Evolutionary conservation across 805 yeast genomes (phyloP).

Genomic region (Starmera quercuum): DNA sequence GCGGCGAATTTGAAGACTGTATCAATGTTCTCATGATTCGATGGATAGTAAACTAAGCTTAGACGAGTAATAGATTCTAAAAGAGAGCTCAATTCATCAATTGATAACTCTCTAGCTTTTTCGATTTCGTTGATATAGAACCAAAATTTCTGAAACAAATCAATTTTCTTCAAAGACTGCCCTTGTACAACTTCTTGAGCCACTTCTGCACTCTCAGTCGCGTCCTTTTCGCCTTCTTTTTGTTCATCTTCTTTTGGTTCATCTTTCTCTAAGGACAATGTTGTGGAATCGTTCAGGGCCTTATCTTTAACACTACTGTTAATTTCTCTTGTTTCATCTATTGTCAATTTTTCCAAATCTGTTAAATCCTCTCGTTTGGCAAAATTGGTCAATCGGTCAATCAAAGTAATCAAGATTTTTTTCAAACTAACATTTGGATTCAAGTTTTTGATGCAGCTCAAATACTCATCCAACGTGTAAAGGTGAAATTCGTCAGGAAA

Average conservation of each 20-base stretch:
- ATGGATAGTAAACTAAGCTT: slow-evolving; percentile 60
- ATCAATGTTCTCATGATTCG: slow-evolving; percentile 52
- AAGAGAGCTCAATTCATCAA: slow-evolving; percentile 57
- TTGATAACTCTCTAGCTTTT: slow-evolving; percentile 50
- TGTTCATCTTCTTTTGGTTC: slow-evolving; percentile 7
- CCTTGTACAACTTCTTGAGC: no score
- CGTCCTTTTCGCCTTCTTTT: slow-evolving; percentile 6
- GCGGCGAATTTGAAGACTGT: slow-evolving; percentile 49
- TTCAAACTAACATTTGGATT: slow-evolving; percentile 65
- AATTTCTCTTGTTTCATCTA: slow-evolving; percentile 11
- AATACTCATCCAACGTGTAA: slow-evolving; percentile 57
- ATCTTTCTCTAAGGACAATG: no score
- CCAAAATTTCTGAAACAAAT: slow-evolving; percentile 61
- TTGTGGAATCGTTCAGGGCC: no score
- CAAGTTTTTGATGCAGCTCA: slow-evolving; percentile 58
- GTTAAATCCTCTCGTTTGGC: slow-evolving; percentile 30
- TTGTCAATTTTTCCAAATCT: slow-evolving; percentile 13
- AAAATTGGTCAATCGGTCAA: slow-evolving; percentile 60
- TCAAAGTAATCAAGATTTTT: slow-evolving; percentile 59
- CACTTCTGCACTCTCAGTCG: slow-evolving; percentile 6
- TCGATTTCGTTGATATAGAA: slow-evolving; percentile 49
- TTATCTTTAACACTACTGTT: no score
- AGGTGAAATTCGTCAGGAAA: slow-evolving; percentile 92
- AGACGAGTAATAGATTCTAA: slow-evolving; percentile 60
- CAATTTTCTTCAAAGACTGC: slow-evolving; percentile 9